Evolutionary conservation across 345 rosid genomes (phyloP), one percentile per base, ranked within the genome.

Genomic region (Gossypioides kirkii): DNA sequence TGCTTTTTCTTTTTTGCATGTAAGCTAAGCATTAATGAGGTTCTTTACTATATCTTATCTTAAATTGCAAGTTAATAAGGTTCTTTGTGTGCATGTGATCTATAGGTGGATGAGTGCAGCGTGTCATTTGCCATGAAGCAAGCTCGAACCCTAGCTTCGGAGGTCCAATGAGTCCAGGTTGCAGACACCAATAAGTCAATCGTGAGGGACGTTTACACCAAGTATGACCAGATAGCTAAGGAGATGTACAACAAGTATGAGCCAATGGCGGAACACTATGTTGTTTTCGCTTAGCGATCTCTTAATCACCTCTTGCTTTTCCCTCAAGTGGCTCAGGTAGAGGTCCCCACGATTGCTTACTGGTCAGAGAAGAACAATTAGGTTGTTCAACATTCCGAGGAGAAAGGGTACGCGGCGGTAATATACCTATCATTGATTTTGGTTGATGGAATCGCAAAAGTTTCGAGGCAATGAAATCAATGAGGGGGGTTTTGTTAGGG

Each of bases 301-400:
- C 77, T 90, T 78, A 90, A 86, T 60, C 74, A 78, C 69, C 73
- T 90, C 4, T 89, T 93, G 0, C 46, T 90, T 32, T 85, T 89
- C 49, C 86, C 87, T 6, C 83, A 86, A 56, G 75, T 86, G 81
- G 89, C 93, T 47, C 79, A 84, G 43, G 36, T 87, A 4, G 81
- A 76, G 9, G 83, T 86, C 20, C 93, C 96, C 5, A 83, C 86
- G 6, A 90, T 82, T 43, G 90, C 89, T 32, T 85, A 82, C 70
- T 91, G 93, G 89, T 83, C 86, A 0, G 90, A 84, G 16, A 90
- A 82, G 84, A 91, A 91, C 71, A 94, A 94, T 73, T 76, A 77
- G 38, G 66, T 61, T 17, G 90, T 89, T 63, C 53, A 77, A 46
- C 73, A 56, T 25, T 63, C 79, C 0, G 81, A 77, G 0, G 90